These are phyloP conservation scores for Tricholoma saponaceum DNA, from an alignment of 768 basidiomycete genomes.

Conservation along the genomic window DNA sequence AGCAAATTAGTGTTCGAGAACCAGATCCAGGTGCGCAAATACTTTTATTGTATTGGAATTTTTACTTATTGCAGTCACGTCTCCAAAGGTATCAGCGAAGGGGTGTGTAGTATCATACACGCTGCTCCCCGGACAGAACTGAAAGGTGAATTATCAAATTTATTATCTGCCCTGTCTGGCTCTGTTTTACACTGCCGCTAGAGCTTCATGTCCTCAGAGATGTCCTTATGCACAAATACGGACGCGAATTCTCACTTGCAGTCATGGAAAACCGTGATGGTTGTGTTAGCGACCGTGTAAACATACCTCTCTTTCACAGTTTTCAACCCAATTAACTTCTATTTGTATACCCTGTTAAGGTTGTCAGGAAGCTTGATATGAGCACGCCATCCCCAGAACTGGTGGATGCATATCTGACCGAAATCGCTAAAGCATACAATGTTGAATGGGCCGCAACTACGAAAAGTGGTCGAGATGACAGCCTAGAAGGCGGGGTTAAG, in stretches of 20 bases:
- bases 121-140: slow-evolving; percentile 90
- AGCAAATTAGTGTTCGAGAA: slow-evolving; percentile 55
- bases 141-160: slow-evolving; percentile 51
- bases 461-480: slow-evolving; percentile 19
- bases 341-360: slow-evolving; percentile 36
- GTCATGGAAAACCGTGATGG: slow-evolving; percentile 82
- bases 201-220: slow-evolving; percentile 91
- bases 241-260: slow-evolving; percentile 82
- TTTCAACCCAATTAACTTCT: slow-evolving; percentile 1
- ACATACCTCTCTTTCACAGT: slow-evolving; percentile 18
- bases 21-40: slow-evolving; percentile 66
- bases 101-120: slow-evolving; percentile 83
- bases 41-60: neutral
- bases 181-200: slow-evolving; percentile 23
- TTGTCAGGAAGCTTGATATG: slow-evolving; percentile 68
- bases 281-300: slow-evolving; percentile 81
- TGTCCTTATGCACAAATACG: slow-evolving; percentile 94
- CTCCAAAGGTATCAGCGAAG: slow-evolving; percentile 54
- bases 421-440: slow-evolving; percentile 87
- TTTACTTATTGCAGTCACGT: neutral
- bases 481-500: slow-evolving; percentile 29
- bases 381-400: slow-evolving; percentile 69
- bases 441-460: slow-evolving; percentile 57
- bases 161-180: neutral
- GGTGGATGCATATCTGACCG: slow-evolving; percentile 83